Base-by-base conservation (phyloP, 768 basidiomycete genomes). In the Boletus insuetus region DNA sequence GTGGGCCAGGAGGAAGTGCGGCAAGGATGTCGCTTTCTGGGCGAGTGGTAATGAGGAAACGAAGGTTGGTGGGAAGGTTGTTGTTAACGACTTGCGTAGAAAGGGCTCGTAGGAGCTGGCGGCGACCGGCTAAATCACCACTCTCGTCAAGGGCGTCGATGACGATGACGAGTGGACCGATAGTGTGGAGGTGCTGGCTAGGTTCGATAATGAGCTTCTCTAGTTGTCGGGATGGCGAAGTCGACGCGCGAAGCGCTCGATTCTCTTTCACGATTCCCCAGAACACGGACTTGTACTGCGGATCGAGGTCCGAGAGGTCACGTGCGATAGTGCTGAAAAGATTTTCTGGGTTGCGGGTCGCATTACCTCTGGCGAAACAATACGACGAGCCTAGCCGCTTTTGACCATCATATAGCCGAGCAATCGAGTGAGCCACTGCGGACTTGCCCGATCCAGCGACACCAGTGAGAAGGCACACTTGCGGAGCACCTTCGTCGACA, bases 131-230 rank as follows among this genome's bases (percentile, higher is more conserved):
- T 24, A 10, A 17, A 32, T 64, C 51, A 3, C 58, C 58, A 32
- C 65, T 63, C 31, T 63, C 58, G 22, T 69, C 64, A 8, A 72
- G 49, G 6, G 56, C 69, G 31, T 74, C 73, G 22, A 51, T 34
- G 11, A 51, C 32, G 17, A 51, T 19, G 20, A 51, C 20, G 7
- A 50, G 37, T 1, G 49, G 39, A 11, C 49, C 49, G 9, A 49
- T 32, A 8, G 26, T 9, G 19, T 31, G 29, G 39, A 49, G 39
- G 39, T 13, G 12, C 19, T 32, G 13, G 24, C n/a, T 40, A 14
- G 42, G 24, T 4, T 20, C 42, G 13, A 43, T 43, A 16, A 43
- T 26, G 12, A 43, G 24, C 14, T 17, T 24, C 42, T 39, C 38
- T 17, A 39, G 38, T n/a, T 39, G 38, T 9, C 1, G 6, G 8